These are phyloP conservation scores for Zopfochytrium polystomum DNA, from an alignment of 371 early-diverging fungal genomes.

Conservation along the genomic window DNA sequence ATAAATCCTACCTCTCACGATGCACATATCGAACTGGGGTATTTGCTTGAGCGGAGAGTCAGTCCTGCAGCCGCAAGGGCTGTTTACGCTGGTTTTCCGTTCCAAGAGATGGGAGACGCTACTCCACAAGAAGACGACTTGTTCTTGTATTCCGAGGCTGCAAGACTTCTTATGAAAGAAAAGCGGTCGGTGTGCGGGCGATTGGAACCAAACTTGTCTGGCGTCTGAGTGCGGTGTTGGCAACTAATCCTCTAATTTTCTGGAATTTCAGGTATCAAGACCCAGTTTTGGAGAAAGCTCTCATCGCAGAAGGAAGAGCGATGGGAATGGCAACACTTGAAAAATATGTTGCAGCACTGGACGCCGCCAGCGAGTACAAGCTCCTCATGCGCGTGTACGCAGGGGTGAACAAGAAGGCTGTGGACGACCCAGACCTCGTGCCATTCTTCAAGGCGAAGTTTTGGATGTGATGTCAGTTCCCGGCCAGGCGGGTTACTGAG, in stretches of 20 bases:
- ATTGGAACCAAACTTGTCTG: no score
- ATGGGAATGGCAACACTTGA: constrained; percentile 29
- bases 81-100: constrained; percentile 34
- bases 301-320: constrained; percentile 37
- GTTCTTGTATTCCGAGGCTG: constrained; percentile 34
- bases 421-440: constrained; percentile 15
- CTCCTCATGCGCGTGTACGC: constrained; percentile 41
- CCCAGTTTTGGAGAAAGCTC: constrained; percentile 22
- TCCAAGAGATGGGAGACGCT: constrained; percentile 8
- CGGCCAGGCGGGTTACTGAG: no score
- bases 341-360: constrained; percentile 39
- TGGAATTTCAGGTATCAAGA: constrained; percentile 27
- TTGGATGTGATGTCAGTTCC: constrained; percentile 1
- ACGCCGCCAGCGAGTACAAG: constrained; percentile 34
- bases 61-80: constrained; percentile 22
- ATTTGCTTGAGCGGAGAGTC: constrained; percentile 26
- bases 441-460: constrained; percentile 13
- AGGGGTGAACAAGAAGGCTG: constrained; percentile 37
- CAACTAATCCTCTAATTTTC: no score
- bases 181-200: constrained; percentile 16
- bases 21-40: constrained; percentile 42
- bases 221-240: no score
- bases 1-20: constrained; percentile 28
- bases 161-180: constrained; percentile 36
- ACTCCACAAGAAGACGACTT: constrained; percentile 35